Base-by-base conservation (phyloP, 2,329 filamentous ascomycete species). In the Colletotrichum sojae region DNA sequence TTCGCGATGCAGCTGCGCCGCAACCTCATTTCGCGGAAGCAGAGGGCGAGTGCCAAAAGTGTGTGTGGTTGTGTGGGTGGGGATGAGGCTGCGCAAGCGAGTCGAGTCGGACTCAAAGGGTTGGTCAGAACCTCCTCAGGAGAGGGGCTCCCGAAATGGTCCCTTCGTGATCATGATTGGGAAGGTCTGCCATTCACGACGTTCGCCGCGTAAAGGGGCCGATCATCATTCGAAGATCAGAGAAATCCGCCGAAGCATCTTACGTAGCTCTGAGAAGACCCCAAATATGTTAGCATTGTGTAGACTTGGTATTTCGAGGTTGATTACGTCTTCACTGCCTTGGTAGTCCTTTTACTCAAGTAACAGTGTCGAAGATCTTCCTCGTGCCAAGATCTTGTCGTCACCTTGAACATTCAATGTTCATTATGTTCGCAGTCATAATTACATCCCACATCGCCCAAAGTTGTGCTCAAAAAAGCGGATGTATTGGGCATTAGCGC, bases 21-120 rank as follows among this genome's bases (percentile, higher is more conserved):
- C 57, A 60, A 16, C 18, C 46, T 60, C 57, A 60, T 60, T 60
- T 60, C 57, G 57, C 57, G 31, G 36, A 27, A 60, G 46, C 27
- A 46, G 31, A 51, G 27, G 31, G 57, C 57, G 31, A 60, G 57
- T 9, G 31, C 46, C 25, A 52, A 22, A 27, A 27, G 18, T 36
- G 25, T 43, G 57, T 60, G 46, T 27, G 57, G 22, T 16, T 36
- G 25, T 43, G 57, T 60, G 46, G 40, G 57, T 60, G 46, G 57
- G 22, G 54, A 27, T 57, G 13, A 43, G 36, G 36, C 25, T 49
- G 57, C 31, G 18, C 46, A 60, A 60, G 57, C 57, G 57, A 60
- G 57, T 52, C 18, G 43, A 60, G 31, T 36, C 31, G 31, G 31
- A 4, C 46, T 31, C 20, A 22, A 22, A 43, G 22, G n/a, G 12